phyloP scores from a whole-genome alignment of 768 basidiomycete genomes.

The Lactarius sp. region DNA sequence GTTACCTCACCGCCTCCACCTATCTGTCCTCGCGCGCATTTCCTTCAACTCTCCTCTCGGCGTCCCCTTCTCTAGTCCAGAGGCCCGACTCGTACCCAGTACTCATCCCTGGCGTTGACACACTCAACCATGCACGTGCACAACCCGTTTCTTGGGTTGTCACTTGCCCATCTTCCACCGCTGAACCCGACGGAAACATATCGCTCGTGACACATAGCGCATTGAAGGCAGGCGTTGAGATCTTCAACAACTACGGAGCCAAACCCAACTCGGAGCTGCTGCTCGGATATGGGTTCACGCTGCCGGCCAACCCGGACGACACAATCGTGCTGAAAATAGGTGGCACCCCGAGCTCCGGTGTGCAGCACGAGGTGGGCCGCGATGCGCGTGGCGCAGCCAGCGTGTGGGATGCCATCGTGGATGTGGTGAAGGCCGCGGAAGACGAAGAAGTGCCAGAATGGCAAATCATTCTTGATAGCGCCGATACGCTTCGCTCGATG shows the following conservation, averaged over 20 bases:
- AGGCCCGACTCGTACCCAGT: constrained; percentile 60
- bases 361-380: constrained; percentile 62
- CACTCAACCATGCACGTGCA: constrained; percentile 78
- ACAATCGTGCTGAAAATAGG: constrained; percentile 77
- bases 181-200: constrained; percentile 37
- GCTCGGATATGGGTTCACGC: constrained; percentile 86
- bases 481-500: constrained; percentile 66
- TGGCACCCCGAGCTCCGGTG: constrained; percentile 34
- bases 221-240: constrained; percentile 44
- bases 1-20: constrained; percentile 66
- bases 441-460: constrained; percentile 29
- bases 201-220: constrained; percentile 55
- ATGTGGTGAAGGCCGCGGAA: constrained; percentile 31
- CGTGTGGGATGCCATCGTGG: constrained; percentile 53
- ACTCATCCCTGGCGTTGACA: constrained; percentile 82
- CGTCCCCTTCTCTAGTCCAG: constrained; percentile 47
- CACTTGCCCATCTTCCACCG: constrained; percentile 27
- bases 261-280: constrained; percentile 90
- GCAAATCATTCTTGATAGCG: constrained; percentile 65
- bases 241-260: constrained; percentile 89
- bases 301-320: constrained; percentile 78
- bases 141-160: constrained; percentile 82
- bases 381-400: constrained; percentile 48
- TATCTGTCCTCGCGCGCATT: constrained; percentile 87
- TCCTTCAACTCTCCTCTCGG: constrained; percentile 73